Percentiles rank a stretch among this genome's conserved stretches.
phyloP scores from a whole-genome alignment of 805 yeast genomes.

The Hyphopichia homilentoma region DNA sequence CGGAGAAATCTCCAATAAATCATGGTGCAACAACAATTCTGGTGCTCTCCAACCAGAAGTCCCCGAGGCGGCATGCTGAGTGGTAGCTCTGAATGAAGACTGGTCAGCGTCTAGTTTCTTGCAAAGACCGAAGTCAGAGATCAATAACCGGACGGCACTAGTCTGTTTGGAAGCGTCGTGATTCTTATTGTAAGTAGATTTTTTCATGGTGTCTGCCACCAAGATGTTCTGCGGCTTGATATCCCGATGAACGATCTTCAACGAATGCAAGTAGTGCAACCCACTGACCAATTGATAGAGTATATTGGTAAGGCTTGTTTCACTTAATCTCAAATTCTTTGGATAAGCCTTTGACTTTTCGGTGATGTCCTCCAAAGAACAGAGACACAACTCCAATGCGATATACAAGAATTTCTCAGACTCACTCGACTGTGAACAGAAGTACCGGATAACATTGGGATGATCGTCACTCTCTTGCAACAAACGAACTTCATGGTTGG shows the following conservation, averaged over 20 bases:
- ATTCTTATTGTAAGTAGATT: conserved; percentile 7
- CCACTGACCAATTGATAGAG: conserved; percentile 81
- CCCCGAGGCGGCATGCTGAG: conserved; percentile 86
- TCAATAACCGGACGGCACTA: conserved; percentile 56
- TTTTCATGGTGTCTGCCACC: conserved; percentile 65
- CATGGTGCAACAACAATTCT: conserved; percentile 55
- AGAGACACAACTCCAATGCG: conserved; percentile 87
- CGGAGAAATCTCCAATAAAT: conserved; percentile 35
- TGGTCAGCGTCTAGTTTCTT: conserved; percentile 89
- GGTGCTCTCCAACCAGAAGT: conserved; percentile 99
- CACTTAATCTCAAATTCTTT: conserved; percentile 25
- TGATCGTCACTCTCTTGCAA: conserved; percentile 95
- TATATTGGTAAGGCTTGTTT: conserved; percentile 41
- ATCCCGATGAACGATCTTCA: conserved; percentile 93
- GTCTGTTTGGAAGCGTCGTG: conserved; percentile 4
- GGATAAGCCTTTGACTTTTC: conserved; percentile 46
- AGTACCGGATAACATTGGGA: conserved; percentile 90
- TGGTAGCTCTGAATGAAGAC: conserved; percentile 88
- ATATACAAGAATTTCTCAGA: conserved; percentile 80
- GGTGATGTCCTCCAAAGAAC: conserved; percentile 82
- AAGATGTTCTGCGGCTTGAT: conserved; percentile 91
- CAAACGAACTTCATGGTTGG: conserved; percentile 83
- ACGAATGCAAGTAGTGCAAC: conserved; percentile 76
- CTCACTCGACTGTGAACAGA: conserved; percentile 79
- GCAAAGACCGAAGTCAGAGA: conserved; percentile 95